Base-by-base conservation (phyloP, 768 basidiomycete genomes). In the Xerocomus potaroensis region DNA sequence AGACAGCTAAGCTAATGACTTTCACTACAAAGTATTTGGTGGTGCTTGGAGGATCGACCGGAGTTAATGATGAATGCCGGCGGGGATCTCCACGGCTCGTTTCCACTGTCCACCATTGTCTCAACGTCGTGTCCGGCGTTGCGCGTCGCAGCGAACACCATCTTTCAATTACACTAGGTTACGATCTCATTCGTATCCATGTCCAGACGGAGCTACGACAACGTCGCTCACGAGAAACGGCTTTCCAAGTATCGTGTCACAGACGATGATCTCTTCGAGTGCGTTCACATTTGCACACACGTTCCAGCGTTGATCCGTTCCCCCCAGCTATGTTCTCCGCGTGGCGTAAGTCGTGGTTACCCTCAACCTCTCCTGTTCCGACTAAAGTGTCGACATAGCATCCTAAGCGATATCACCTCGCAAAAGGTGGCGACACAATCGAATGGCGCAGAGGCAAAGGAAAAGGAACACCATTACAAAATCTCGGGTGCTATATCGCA, bases 211-310 rank as follows among this genome's bases (percentile, higher is more conserved):
- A 91, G 88, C 72, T 78, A 83, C 69, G 78, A 79, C 56, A 81
- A 85, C 66, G 72, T 69, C 56, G 75, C 82, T 51, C 83, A 85
- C 54, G 81, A 87, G 64, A 79, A 78, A 68, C 80, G 87, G 50
- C 50, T 85, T 51, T 84, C 85, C 54, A 84, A 83, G 64, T 78
- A 87, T 69, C 78, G 83, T 53, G 81, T 91, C 41, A 79, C 84
- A 22, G 90, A 92, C 57, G 88, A 91, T 47, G 90, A 92, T 62
- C 72, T 92, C 57, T 90, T 88, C 72, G 80, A 87, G 90, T 92
- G 65, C 55, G 80, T 70, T 33, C 45, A 3, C 35, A 21, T 18
- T 57, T 47, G 22, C 36, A 8, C 12, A 30, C 31, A 24, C 19
- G n/a, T 24, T 29, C 27, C 32, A 22, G 49, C 34, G 10, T 43